Evolutionary conservation across 305 asterid species (phyloP), one percentile per base, ranked within the genome.

Genomic region (Withania somnifera): DNA sequence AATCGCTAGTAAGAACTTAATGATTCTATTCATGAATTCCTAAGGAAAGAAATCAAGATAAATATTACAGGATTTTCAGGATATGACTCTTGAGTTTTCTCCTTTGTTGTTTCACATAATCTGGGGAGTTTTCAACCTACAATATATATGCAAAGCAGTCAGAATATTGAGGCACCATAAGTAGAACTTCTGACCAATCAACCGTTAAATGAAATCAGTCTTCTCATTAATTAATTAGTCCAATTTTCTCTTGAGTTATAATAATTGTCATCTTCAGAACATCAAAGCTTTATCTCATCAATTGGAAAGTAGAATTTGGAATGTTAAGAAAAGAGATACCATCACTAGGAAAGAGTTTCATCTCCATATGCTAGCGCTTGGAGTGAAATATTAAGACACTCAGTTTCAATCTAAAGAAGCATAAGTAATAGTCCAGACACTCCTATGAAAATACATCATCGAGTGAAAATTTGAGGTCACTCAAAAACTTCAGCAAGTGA

Each of bases 71-170:
- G 42, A 14, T 28, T 11, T 28, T 61, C 40, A 26, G 0, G 69
- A 63, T 63, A 28, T 15, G 71, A 26, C 82, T 87, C 86, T 71
- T 69, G 75, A 60, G 86, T 84, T 89, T 82, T 86, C 80, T 89
- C 86, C 20, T 83, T 79, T 86, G 89, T 86, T 54, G 67, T 51
- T 69, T 81, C 81, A 79, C 88, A 84, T 32, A 84, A 84, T 80
- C 64, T 84, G 34, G n/a, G n/a, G n/a, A n/a, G n/a, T n/a, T 36
- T 36, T 36, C 42, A 38, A 7, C 42, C 42, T 38, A 38, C 42
- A 6, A 36, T 28, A 30, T 28, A 14, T 0, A 0, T 61, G 69
- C 69, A 61, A 15, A 63, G 42, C 22, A 63, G 71, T 9, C 71
- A 28, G 0, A 1, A 63, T 63, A 63, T 30, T 15, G 42, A 63